phyloP scores from a whole-genome alignment of 2,329 filamentous ascomycete genomes.

The Cyphellophora attinorum region DNA sequence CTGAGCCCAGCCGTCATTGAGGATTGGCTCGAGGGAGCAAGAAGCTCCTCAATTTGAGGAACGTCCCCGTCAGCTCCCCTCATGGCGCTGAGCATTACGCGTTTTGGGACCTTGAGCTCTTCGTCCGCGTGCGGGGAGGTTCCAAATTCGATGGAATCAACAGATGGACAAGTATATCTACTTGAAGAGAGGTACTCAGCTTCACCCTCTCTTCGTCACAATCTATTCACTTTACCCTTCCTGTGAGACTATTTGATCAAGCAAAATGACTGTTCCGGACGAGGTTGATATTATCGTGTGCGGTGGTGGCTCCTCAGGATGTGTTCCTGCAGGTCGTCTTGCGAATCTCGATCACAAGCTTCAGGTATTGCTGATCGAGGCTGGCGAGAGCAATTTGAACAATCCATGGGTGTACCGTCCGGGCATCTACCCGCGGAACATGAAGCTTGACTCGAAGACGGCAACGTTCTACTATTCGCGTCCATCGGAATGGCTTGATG shows the following conservation, averaged over 20 bases:
- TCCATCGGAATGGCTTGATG: constrained; percentile 62
- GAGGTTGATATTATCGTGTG: constrained; percentile 76
- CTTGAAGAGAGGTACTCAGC: too few relatives aligned
- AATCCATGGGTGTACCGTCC: constrained; percentile 69
- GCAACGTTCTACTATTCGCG: constrained; percentile 73
- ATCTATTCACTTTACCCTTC: too few relatives aligned
- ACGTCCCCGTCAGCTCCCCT: too few relatives aligned
- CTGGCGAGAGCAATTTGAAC: constrained; percentile 64
- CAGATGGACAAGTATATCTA: too few relatives aligned
- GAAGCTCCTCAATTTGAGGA: too few relatives aligned
- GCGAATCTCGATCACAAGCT: constrained; percentile 68
- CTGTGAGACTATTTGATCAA: too few relatives aligned
- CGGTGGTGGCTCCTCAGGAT: constrained; percentile 57
- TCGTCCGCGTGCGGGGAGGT: too few relatives aligned
- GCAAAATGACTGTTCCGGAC: constrained; percentile 56
- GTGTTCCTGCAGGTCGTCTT: constrained; percentile 37
- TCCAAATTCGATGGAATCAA: too few relatives aligned
- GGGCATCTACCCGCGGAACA: constrained; percentile 68
- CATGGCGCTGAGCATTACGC: neutral
- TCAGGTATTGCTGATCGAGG: constrained; percentile 62
- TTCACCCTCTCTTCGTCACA: too few relatives aligned
- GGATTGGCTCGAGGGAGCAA: too few relatives aligned
- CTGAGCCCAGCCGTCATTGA: too few relatives aligned
- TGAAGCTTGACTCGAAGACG: constrained; percentile 68
- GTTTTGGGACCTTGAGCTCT: too few relatives aligned